phyloP scores from a whole-genome alignment of 768 basidiomycete species.

The Collybia sordida region DNA sequence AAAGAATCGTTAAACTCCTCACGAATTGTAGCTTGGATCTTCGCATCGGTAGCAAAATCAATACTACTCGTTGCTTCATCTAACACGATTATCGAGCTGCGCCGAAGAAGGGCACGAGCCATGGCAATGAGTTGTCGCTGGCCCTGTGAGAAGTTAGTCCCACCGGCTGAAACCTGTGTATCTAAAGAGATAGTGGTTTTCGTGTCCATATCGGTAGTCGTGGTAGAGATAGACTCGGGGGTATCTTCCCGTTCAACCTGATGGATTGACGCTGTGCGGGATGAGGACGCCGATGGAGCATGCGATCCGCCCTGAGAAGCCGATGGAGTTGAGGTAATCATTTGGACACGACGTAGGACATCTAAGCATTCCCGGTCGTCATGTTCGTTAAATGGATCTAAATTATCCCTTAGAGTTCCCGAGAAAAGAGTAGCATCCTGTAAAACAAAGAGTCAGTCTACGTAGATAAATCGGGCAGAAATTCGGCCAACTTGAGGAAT shows the following conservation, averaged over 20 bases:
- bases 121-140: slow-evolving; percentile 87
- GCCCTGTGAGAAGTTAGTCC: slow-evolving; percentile 90
- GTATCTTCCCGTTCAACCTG: slow-evolving; percentile 37
- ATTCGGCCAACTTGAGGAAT: slow-evolving; percentile 57
- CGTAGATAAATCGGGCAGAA: not conserved
- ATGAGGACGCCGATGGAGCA: slow-evolving; percentile 44
- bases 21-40: slow-evolving; percentile 86
- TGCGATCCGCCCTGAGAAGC: slow-evolving; percentile 52
- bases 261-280: slow-evolving; percentile 42
- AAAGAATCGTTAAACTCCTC: slow-evolving; percentile 80
- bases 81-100: slow-evolving; percentile 71
- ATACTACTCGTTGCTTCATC: slow-evolving; percentile 88
- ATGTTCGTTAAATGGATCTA: slow-evolving; percentile 82
- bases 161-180: slow-evolving; percentile 81
- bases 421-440: slow-evolving; percentile 78
- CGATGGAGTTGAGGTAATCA: slow-evolving; percentile 54
- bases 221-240: slow-evolving; percentile 38
- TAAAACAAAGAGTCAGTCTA: not conserved
- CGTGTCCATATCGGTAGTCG: slow-evolving; percentile 53
- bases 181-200: slow-evolving; percentile 65
- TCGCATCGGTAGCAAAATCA: slow-evolving; percentile 85
- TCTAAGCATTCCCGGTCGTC: slow-evolving; percentile 79
- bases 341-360: slow-evolving; percentile 78
- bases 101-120: slow-evolving; percentile 76
- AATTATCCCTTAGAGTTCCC: slow-evolving; percentile 72